Base-by-base conservation (phyloP, 441 rosid genomes). In the California macrophylla region DNA sequence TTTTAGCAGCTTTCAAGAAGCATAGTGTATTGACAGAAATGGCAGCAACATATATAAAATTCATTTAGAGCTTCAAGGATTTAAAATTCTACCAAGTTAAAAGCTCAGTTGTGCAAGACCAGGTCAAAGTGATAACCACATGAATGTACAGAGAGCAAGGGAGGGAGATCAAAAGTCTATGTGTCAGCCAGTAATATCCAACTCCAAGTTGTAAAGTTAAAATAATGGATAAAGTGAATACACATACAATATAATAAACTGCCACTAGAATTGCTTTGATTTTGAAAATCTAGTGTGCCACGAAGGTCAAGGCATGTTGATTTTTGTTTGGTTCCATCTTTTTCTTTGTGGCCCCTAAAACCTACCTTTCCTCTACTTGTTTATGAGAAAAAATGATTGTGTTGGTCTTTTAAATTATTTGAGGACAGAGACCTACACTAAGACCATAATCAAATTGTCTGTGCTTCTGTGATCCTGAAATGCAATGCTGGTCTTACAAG, bases 1-100 rank as follows among this genome's bases (percentile, higher is more conserved):
- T 58, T 24, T 52, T 58, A 58, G 64, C 64, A 10, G 24, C n/a
- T 58, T 58, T 29, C 30, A 13, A 58, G 64, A 25, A 58, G 30
- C 64, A 58, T 24, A 58, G 64, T 58, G n/a, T 71, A 40, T 71
- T 20, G 18, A 58, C 64, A 58, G 64, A 58, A 58, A 58, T 25
- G 29, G 64, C 29, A 58, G 29, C 28, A 23, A 25, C 64, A 58
- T 58, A 58, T 58, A 58, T 24, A 24, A 23, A 23, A 47, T 24
- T n/a, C 64, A 58, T 58, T 58, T 58, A 25, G 64, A 23, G 30
- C 64, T 58, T 58, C 64, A 23, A 21, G 64, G 64, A 24, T 24
- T 52, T 58, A 29, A 58, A 9, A 25, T 23, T 58, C 26, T 10
- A 58, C 64, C 29, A 23, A 25, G 28, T 58, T 58, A 58, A 23